Evolutionary conservation across 2,329 filamentous ascomycete genomes (phyloP).

Genomic region (Fusarium tricinctum): DNA sequence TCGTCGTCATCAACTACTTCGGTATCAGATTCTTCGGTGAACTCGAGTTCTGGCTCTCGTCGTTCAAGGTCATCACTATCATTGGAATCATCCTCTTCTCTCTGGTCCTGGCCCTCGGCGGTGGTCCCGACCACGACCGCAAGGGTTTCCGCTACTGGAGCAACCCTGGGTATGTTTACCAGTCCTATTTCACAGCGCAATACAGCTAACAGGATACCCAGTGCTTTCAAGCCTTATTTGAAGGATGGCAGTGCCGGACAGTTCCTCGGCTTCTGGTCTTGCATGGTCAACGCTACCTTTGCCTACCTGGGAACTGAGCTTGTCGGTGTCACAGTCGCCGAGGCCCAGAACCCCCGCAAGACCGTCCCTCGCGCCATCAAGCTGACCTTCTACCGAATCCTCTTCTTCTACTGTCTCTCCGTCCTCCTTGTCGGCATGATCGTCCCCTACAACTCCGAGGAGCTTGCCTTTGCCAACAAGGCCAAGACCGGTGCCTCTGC

Average conservation of each 20-base stretch:
- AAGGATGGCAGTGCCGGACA: slow-evolving; percentile 57
- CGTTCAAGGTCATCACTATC: slow-evolving; percentile 78
- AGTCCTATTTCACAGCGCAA: rapidly evolving
- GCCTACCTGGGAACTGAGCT: slow-evolving; percentile 84
- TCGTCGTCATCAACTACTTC: slow-evolving; percentile 77
- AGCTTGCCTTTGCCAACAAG: slow-evolving; percentile 71
- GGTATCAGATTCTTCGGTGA: slow-evolving; percentile 78
- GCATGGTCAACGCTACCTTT: slow-evolving; percentile 82
- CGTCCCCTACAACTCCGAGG: slow-evolving; percentile 76
- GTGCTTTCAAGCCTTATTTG: slow-evolving; percentile 56
- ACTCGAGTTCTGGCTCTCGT: slow-evolving; percentile 72
- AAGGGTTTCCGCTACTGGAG: slow-evolving; percentile 77
- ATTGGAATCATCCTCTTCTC: slow-evolving; percentile 75
- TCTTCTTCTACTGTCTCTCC: slow-evolving; percentile 82
- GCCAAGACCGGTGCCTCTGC: slow-evolving; percentile 59
- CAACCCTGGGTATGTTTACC: slow-evolving; percentile 60
- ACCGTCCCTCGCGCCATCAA: slow-evolving; percentile 84
- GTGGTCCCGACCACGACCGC: slow-evolving; percentile 72
- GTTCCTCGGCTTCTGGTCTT: slow-evolving; percentile 77
- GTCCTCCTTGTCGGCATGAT: slow-evolving; percentile 83
- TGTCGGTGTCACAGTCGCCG: slow-evolving; percentile 82
- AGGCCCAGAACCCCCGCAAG: slow-evolving; percentile 83
- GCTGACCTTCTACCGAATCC: slow-evolving; percentile 84
- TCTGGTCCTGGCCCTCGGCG: slow-evolving; percentile 74
- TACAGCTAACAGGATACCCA: slow-evolving; percentile 12